Evolutionary conservation across 129 eudicot species (phyloP).

Genomic region (Centaurea solstitialis): DNA sequence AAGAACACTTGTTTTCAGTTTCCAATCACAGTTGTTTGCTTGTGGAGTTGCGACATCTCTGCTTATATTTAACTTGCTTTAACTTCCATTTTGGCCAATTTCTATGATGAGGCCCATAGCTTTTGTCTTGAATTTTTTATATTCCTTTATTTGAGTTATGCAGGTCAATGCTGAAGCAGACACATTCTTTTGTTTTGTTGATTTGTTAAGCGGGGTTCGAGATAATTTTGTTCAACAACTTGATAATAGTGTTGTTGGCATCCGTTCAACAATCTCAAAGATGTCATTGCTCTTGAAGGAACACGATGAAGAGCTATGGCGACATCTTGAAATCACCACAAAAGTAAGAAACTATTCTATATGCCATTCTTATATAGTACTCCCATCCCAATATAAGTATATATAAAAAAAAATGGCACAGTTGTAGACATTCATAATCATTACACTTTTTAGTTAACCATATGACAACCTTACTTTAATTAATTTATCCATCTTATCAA

Average conservation of each 20-base stretch:
- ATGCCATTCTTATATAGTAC: background rate
- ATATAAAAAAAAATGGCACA: background rate
- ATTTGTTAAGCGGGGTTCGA: conserved; percentile 71
- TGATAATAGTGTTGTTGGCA: conserved; percentile 86
- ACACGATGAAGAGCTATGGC: conserved; percentile 91
- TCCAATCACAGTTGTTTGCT: background rate
- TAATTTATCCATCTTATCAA: background rate
- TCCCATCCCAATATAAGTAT: background rate
- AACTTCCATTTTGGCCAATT: background rate
- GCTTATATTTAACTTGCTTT: background rate
- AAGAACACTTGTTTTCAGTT: background rate
- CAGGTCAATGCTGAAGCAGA: conserved; percentile 83
- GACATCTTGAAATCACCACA: conserved; percentile 76
- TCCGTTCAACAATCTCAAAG: conserved; percentile 73
- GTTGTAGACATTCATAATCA: too few species aligned
- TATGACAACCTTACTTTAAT: background rate
- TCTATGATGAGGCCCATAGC: background rate
- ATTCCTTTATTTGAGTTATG: conserved; percentile 17
- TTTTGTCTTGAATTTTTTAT: background rate
- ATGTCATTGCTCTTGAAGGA: conserved; percentile 68
- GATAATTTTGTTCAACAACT: conserved; percentile 76
- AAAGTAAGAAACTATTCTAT: conserved; percentile 32
- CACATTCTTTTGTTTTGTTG: conserved; percentile 87
- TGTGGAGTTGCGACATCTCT: background rate
- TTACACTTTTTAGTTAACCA: background rate